These are phyloP conservation scores for Massariosphaeria phaeospora DNA, from an alignment of 495 filamentous ascomycete species.

Conservation along the genomic window DNA sequence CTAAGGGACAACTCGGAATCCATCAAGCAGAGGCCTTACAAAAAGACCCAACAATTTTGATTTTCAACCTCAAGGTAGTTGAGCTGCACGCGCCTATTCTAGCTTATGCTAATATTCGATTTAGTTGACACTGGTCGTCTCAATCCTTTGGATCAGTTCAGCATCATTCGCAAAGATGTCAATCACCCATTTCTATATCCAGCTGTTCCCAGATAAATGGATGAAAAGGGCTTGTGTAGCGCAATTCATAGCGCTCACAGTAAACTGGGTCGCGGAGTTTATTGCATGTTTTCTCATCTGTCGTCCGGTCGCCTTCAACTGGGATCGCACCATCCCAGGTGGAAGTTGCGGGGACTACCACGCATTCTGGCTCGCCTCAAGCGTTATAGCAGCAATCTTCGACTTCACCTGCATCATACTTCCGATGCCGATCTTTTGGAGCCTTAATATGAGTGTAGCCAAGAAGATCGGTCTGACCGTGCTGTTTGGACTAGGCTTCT, in stretches of 20 bases:
- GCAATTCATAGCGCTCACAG: not conserved
- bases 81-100: not conserved
- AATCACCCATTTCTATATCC: conserved; percentile 8
- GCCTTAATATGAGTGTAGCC: not conserved
- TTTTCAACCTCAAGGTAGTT: too few relatives aligned
- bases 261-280: not conserved
- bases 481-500: conserved; percentile 1
- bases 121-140: not conserved
- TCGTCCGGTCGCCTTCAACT: not conserved
- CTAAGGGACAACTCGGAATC: too few relatives aligned
- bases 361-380: not conserved
- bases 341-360: not conserved
- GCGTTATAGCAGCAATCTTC: not conserved
- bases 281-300: not conserved
- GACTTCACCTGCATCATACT: not conserved
- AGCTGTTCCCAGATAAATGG: not conserved
- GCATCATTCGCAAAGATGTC: not conserved
- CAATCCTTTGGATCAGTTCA: not conserved
- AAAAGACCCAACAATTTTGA: too few relatives aligned
- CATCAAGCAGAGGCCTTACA: too few relatives aligned
- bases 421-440: conserved; percentile 5
- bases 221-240: not conserved
- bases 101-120: not conserved
- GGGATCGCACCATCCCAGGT: not conserved
- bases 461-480: conserved; percentile 7